Percentiles rank a stretch among this genome's conserved stretches.
Evolutionary conservation across 257 asterid genomes (phyloP).

Genomic region (Solanum peruvianum): DNA sequence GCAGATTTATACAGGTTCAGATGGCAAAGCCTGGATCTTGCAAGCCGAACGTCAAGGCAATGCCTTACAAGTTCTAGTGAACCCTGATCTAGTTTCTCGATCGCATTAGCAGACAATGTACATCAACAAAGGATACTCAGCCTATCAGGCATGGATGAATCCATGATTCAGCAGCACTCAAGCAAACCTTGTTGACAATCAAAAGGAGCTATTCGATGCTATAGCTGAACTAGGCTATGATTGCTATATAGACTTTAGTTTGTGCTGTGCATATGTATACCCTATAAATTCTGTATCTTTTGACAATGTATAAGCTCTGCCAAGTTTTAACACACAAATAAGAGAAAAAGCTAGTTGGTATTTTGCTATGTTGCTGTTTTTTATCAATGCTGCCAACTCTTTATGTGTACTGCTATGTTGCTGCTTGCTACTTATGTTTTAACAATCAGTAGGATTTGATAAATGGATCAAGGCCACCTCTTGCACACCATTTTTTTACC

Average conservation of each 20-base stretch:
- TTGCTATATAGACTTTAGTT: neutral
- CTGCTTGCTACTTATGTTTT: too few species aligned
- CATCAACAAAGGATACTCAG: neutral
- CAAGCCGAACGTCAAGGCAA: neutral
- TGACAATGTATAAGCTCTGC: neutral
- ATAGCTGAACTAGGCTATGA: neutral
- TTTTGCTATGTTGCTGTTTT: too few species aligned
- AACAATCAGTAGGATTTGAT: too few species aligned
- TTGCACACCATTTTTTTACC: too few species aligned
- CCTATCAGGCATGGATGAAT: neutral
- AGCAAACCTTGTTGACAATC: neutral
- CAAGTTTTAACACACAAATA: neutral
- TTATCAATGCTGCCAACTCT: too few species aligned
- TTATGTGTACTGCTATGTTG: too few species aligned
- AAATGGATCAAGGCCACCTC: too few species aligned
- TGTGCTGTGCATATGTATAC: neutral
- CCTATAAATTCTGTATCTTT: neutral
- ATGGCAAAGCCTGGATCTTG: constrained; percentile 1
- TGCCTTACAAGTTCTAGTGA: neutral
- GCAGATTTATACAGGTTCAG: neutral
- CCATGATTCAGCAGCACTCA: neutral
- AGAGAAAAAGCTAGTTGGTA: too few species aligned
- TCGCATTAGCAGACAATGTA: neutral
- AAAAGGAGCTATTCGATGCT: neutral
- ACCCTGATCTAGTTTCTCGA: neutral